Evolutionary conservation across 129 eudicot species (phyloP), one percentile per base, ranked within the genome.

Genomic region (Saussurea involucrata): DNA sequence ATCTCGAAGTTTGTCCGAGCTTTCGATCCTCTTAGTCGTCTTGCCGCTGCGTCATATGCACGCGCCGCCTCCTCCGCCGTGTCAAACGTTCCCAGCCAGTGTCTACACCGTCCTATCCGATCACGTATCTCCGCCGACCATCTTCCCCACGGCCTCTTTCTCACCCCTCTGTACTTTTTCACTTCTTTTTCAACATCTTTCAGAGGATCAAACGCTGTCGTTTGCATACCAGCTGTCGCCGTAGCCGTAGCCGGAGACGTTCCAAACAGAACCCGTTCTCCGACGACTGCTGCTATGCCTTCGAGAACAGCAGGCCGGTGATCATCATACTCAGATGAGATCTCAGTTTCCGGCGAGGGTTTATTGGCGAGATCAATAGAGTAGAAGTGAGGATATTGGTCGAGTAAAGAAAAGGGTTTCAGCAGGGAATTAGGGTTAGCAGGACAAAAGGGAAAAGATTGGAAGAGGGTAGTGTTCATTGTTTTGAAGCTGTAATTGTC

Each of bases 71-170:
- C 96, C 68, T 92, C 96, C 3, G 96, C 88, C 24, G 97, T 86
- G 76, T 92, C 98, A 72, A 93, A 93, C 0, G 98, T 93, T 8
- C 98, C 98, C 1, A 93, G 79, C 98, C 98, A 93, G 85, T 93
- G 98, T 6, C 98, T 42, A 78, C 98, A 93, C 88, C 90, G 78
- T 24, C 98, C 98, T 58, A 93, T 83, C 6, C 88, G 80, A 86
- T 93, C 95, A 1, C 93, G 89, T 78, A 92, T 92, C 96, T 92
- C 98, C n/a, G 98, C 98, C 10, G 96, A 92, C 93, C 93, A 93
- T 78, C 98, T 73, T 66, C 96, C 98, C 98, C 98, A 93, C 20
- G 98, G 96, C 92, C 98, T 37, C 85, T 87, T 90, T 64, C 98
- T 77, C 71, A 93, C 98, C 8, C 98, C 98, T 78, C 98, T 78